phyloP scores from a whole-genome alignment of 495 filamentous ascomycete species.

The Aspergillus affinis region DNA sequence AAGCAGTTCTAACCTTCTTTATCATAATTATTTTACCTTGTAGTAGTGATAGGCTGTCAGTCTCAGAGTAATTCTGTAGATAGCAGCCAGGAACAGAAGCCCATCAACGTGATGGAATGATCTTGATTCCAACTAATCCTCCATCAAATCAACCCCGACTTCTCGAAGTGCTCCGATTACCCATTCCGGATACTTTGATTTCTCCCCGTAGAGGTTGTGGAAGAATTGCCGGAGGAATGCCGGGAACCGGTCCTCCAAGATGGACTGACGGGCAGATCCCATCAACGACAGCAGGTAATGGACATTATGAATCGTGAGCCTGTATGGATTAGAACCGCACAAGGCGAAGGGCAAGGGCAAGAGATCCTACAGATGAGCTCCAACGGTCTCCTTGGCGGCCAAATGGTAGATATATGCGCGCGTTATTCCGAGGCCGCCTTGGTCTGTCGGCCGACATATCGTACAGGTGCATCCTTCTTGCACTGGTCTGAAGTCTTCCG shows the following conservation, averaged over 20 bases:
- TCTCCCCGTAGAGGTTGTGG: constrained; percentile 66
- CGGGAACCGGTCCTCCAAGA: constrained; percentile 80
- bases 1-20: too few species aligned
- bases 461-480: constrained; percentile 77
- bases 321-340: constrained; percentile 25
- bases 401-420: constrained; percentile 89
- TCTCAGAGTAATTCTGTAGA: too few species aligned
- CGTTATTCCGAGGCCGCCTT: constrained; percentile 81
- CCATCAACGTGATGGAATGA: neutral
- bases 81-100: too few species aligned
- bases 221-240: constrained; percentile 80
- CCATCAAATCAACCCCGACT: constrained; percentile 82
- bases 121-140: constrained; percentile 18
- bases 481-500: constrained; percentile 78
- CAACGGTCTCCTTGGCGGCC: constrained; percentile 90
- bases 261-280: constrained; percentile 69
- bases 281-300: constrained; percentile 85
- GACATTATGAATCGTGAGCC: constrained; percentile 93
- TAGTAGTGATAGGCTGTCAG: too few species aligned
- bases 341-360: neutral
- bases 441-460: constrained; percentile 66
- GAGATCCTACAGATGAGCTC: constrained; percentile 71
- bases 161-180: constrained; percentile 75
- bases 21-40: too few species aligned
- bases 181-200: constrained; percentile 73